phyloP scores from a whole-genome alignment of 2,329 filamentous ascomycete species.

The Colletotrichum brevisporum region DNA sequence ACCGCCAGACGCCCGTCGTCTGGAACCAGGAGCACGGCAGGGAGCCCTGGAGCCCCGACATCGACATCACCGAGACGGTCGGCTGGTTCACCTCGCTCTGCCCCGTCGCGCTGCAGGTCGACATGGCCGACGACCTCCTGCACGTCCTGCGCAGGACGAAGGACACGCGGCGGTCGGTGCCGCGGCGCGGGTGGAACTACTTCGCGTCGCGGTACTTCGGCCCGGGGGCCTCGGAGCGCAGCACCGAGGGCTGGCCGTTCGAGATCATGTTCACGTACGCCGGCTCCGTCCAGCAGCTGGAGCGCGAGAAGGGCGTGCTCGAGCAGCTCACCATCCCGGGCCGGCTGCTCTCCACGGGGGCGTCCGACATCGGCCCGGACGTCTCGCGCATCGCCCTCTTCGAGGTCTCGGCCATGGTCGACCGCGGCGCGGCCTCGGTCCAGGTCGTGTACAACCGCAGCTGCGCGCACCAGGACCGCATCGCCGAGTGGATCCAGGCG shows the following conservation, averaged over 20 bases:
- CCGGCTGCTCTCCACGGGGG: slow-evolving; percentile 53
- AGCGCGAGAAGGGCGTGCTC: slow-evolving; percentile 63
- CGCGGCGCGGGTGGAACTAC: slow-evolving; percentile 62
- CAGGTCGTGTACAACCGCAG: slow-evolving; percentile 61
- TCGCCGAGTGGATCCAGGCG: slow-evolving; percentile 61
- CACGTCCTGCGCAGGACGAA: slow-evolving; percentile 67
- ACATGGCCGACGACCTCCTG: slow-evolving; percentile 62
- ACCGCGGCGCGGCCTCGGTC: slow-evolving; percentile 60
- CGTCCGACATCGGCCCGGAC: slow-evolving; percentile 59
- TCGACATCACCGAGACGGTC: slow-evolving; percentile 69
- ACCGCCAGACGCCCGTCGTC: slow-evolving; percentile 64
- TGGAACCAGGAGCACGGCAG: slow-evolving; percentile 69
- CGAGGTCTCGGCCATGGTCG: slow-evolving; percentile 63
- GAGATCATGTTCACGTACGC: slow-evolving; percentile 73
- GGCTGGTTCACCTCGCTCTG: slow-evolving; percentile 73
- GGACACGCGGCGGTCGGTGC: slow-evolving; percentile 61
- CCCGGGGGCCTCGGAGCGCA: slow-evolving; percentile 48
- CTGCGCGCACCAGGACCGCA: slow-evolving; percentile 58
- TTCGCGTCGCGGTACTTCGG: slow-evolving; percentile 62
- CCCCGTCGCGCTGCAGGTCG: slow-evolving; percentile 61
- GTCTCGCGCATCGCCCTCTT: slow-evolving; percentile 66
- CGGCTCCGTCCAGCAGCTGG: slow-evolving; percentile 64
- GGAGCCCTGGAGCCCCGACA: slow-evolving; percentile 57
- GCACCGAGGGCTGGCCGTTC: slow-evolving; percentile 61
- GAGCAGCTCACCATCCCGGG: slow-evolving; percentile 60